These are phyloP conservation scores for Nemania sp. DNA, from an alignment of 2,329 filamentous ascomycete genomes.

Conservation along the genomic window DNA sequence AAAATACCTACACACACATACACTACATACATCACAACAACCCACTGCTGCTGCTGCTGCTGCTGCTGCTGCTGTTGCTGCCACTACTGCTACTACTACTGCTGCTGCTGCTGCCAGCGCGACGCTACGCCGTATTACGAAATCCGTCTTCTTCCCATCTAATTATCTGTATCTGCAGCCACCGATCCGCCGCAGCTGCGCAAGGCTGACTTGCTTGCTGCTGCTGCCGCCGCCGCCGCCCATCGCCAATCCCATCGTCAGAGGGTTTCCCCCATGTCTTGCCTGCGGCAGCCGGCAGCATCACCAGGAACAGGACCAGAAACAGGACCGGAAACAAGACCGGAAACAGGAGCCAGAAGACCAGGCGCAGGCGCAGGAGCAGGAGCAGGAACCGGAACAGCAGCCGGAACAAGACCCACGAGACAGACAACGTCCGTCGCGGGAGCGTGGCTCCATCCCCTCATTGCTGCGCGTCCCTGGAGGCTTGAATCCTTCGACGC, in stretches of 20 bases:
- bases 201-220: conserved; percentile 24
- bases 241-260: conserved; percentile 36
- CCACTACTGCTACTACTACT: no score
- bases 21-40: conserved; percentile 6
- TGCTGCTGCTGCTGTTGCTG: no score
- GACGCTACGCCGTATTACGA: conserved; percentile 22
- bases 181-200: conserved; percentile 27
- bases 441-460: conserved; percentile 21
- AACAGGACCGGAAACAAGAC: background rate
- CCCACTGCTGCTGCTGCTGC: background rate
- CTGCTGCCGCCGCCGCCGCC: conserved; percentile 22
- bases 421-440: conserved; percentile 13
- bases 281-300: conserved; percentile 32
- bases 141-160: conserved; percentile 14
- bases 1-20: conserved; percentile 10
- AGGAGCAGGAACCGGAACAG: no score
- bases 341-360: background rate
- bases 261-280: conserved; percentile 33
- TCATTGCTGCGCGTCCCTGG: conserved; percentile 23
- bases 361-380: conserved; percentile 4
- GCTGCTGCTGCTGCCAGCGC: conserved; percentile 7
- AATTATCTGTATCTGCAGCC: conserved; percentile 24
- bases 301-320: conserved; percentile 26
- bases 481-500: background rate
- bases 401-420: conserved; percentile 4